A percentile compares a stretch with the other conserved stretches of the same genome.
Conservation (phyloP, 345 rosid genomes). For the Psidium guajava region DNA sequence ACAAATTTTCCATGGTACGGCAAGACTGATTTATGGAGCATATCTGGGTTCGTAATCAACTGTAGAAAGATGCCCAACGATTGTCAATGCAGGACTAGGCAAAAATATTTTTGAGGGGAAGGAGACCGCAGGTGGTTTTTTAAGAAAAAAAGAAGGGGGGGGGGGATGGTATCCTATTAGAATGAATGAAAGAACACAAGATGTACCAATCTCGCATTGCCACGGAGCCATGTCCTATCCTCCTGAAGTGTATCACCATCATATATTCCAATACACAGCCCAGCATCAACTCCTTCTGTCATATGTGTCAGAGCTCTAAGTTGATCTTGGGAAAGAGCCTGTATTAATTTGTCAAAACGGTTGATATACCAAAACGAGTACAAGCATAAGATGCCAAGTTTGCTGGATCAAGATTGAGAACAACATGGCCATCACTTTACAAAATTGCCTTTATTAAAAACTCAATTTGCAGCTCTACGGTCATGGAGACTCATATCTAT, state of each 20-base stretch:
- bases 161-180: not conserved
- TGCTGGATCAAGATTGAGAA: not conserved
- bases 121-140: no score
- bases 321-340: slow-evolving; percentile 99
- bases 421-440: not conserved
- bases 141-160: no score
- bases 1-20: slow-evolving; percentile 68
- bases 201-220: slow-evolving; percentile 74
- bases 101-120: not conserved
- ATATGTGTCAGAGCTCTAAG: slow-evolving; percentile 53
- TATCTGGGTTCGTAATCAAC: slow-evolving; percentile 98
- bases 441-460: not conserved
- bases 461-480: not conserved
- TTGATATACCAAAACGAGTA: not conserved
- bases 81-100: slow-evolving; percentile 1
- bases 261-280: slow-evolving; percentile 63
- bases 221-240: slow-evolving; percentile 61
- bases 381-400: not conserved
- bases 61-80: slow-evolving; percentile 19
- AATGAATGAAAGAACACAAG: slow-evolving; percentile 1
- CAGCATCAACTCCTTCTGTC: slow-evolving; percentile 31
- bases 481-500: not conserved
- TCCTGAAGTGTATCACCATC: slow-evolving; percentile 80
- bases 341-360: slow-evolving; percentile 6
- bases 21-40: slow-evolving; percentile 82